Base-by-base conservation (phyloP, 2,329 filamentous ascomycete genomes). In the Aphanoascus verrucosus region DNA sequence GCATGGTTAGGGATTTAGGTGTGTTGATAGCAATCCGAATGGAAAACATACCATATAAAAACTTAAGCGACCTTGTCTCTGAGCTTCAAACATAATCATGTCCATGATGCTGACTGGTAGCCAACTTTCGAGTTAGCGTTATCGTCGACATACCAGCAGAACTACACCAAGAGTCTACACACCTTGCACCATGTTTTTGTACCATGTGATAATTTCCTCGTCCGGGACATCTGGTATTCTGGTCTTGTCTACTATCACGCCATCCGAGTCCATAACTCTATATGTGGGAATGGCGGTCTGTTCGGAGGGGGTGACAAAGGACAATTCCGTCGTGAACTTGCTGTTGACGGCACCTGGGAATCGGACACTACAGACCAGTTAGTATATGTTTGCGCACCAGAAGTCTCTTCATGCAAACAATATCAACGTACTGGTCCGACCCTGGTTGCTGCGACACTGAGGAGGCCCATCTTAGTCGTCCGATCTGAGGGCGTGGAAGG, bases 321-420 rank as follows among this genome's bases (percentile, higher is more conserved):
- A 75, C 69, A 97, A 83, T 0, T 77, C 76, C 59, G 80, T 84
- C 3, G 88, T 94, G 70, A 98, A 98, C 58, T 88, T 87, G 67
- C 88, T 95, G 68, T 96, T 91, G 49, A 97, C 77, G 0, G 93
- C 93, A n/a, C 93, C 93, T 0, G 93, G 93, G 61, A 98, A 98
- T 53, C 81, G 74, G 9, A 81, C 76, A 54, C 79, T 82, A 31
- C 51, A 45, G 11, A 40, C 4, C 28, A 20, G 31, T 45, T 35
- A 44, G 45, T 31, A 42, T 35, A 14, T n/a, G 15, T 42, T 42
- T 37, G 38, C 6, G 17, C 6, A 37, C 32, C 42, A 20, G 11
- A 15, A 35, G 14, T n/a, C n/a, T n/a, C 28, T 47, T 7, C 17
- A 2, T 3, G 20, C 14, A 20, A 15, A 40, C 23, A 34, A 14